Evolutionary conservation across 2,329 filamentous ascomycete genomes (phyloP).

Genomic region (Claviceps paspali): DNA sequence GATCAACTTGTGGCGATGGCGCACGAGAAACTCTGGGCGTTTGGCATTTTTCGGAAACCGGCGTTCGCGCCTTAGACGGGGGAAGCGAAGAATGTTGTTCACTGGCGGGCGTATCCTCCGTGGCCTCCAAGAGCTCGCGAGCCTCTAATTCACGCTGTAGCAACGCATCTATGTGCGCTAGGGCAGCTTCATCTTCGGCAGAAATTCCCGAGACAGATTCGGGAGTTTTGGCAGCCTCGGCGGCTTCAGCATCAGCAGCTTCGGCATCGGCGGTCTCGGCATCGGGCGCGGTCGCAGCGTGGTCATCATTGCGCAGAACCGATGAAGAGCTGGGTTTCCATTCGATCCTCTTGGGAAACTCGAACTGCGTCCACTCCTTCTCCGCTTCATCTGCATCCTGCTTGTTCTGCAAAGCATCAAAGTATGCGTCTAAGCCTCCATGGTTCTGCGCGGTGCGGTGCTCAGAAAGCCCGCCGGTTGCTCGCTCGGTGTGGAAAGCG

Average conservation of each 20-base stretch:
- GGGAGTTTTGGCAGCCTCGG: slow-evolving; percentile 19
- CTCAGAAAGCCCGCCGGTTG: slow-evolving; percentile 36
- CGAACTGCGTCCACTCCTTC: slow-evolving; percentile 81
- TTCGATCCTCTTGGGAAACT: slow-evolving; percentile 76
- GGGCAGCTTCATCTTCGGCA: slow-evolving; percentile 37
- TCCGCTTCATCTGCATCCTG: slow-evolving; percentile 49
- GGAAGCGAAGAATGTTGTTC: slow-evolving; percentile 24
- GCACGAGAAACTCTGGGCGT: slow-evolving; percentile 36
- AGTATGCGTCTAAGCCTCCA: slow-evolving; percentile 74
- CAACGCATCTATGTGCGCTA: slow-evolving; percentile 74
- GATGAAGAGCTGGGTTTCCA: slow-evolving; percentile 56
- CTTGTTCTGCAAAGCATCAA: slow-evolving; percentile 73
- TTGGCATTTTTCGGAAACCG: slow-evolving; percentile 23
- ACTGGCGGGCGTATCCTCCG: slow-evolving; percentile 23
- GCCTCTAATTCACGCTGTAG: slow-evolving; percentile 63
- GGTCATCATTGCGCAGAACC: slow-evolving; percentile 44
- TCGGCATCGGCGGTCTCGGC: slow-evolving; percentile 20
- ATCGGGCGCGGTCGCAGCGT: slow-evolving; percentile 15
- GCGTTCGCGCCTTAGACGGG: slow-evolving; percentile 26
- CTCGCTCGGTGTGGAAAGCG: slow-evolving; percentile 52
- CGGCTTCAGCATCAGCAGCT: slow-evolving; percentile 15
- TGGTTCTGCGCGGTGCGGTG: slow-evolving; percentile 39
- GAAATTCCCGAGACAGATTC: slow-evolving; percentile 24
- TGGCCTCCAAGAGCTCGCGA: slow-evolving; percentile 29
- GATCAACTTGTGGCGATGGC: slow-evolving; percentile 45